Percentiles rank a stretch among this genome's conserved stretches.
phyloP scores from a whole-genome alignment of 306 rosid species.

The Cucumis melo region DNA sequence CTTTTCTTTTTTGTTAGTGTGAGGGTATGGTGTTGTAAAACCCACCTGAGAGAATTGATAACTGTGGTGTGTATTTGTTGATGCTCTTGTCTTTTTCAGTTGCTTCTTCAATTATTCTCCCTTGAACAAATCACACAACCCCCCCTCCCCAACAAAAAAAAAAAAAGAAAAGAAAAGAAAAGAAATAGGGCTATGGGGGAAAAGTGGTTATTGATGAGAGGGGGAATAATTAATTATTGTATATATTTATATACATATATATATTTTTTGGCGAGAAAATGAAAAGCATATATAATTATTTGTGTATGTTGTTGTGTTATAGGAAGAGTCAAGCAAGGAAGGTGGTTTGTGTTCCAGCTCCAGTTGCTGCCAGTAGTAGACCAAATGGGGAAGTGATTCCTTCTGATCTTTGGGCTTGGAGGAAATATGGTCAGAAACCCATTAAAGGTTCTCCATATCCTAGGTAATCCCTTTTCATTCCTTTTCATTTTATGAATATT shows the following conservation, averaged over 20 bases:
- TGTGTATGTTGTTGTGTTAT: not conserved
- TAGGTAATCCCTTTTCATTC: slow-evolving; percentile 17
- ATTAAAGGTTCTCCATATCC: slow-evolving; percentile 78
- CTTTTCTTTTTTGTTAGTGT: not conserved
- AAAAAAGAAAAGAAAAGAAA: too few relatives aligned
- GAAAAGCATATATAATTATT: too few relatives aligned
- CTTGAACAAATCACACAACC: not conserved
- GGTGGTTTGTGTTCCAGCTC: slow-evolving; percentile 65
- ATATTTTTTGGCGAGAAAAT: too few relatives aligned
- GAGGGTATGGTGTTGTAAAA: not conserved
- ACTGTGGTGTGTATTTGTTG: not conserved
- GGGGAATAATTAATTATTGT: not conserved
- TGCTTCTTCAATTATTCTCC: not conserved
- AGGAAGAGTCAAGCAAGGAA: slow-evolving; percentile 57
- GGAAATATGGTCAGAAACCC: slow-evolving; percentile 74
- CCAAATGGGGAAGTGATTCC: slow-evolving; percentile 68
- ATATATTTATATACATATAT: not conserved
- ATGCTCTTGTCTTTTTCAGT: not conserved
- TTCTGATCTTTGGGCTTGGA: slow-evolving; percentile 76
- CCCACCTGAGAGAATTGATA: slow-evolving; percentile 7
- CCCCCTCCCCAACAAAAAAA: not conserved
- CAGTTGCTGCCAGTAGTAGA: slow-evolving; percentile 47
- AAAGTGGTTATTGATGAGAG: not conserved
- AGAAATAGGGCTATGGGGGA: not conserved
- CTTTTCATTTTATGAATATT: too few relatives aligned